Conservation (phyloP, 2,329 filamentous ascomycete species). For the Scedosporium boydii region DNA sequence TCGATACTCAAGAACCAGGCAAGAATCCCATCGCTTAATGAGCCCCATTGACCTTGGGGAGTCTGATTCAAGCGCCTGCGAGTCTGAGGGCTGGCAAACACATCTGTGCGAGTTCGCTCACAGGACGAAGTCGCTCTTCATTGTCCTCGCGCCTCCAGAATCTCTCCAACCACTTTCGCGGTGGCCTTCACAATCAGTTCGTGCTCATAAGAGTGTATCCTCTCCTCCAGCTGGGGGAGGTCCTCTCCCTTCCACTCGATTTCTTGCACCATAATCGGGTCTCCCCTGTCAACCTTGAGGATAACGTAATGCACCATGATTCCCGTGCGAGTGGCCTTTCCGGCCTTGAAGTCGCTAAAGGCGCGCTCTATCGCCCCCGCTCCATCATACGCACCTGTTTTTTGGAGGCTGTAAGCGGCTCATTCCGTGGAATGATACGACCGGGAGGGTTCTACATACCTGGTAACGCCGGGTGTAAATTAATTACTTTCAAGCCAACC, state of each 20-base stretch:
- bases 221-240: conserved; percentile 56
- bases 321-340: conserved; percentile 60
- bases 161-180: conserved; percentile 32
- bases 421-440: background rate
- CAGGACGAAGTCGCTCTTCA: background rate
- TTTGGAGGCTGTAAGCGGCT: background rate
- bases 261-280: conserved; percentile 61
- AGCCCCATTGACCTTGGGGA: no score
- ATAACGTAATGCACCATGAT: conserved; percentile 88
- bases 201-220: conserved; percentile 71
- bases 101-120: background rate
- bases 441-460: conserved; percentile 10
- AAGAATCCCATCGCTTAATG: no score
- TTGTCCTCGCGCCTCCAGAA: conserved; percentile 16
- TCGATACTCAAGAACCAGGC: no score
- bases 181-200: conserved; percentile 69
- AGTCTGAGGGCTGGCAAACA: background rate
- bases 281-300: conserved; percentile 68
- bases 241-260: conserved; percentile 57
- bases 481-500: conserved; percentile 62
- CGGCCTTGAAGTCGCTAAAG: conserved; percentile 58
- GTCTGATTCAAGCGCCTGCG: background rate
- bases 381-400: conserved; percentile 62
- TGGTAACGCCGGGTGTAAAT: conserved; percentile 56
- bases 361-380: conserved; percentile 69